Conservation (phyloP, 495 filamentous ascomycete genomes). For the Penicillium samsonianum region DNA sequence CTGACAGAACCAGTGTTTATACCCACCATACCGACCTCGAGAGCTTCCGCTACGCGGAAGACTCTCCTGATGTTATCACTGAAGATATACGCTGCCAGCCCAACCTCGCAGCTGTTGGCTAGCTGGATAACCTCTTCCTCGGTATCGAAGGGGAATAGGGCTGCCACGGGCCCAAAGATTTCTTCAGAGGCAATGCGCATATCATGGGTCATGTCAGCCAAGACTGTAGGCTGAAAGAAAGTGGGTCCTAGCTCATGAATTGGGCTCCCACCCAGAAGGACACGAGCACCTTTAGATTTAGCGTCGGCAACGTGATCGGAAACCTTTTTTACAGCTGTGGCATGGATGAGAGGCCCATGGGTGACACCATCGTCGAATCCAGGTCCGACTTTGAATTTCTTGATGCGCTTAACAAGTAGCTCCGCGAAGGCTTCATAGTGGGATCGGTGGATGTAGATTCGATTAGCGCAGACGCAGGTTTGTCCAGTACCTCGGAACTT, state of each 20-base stretch:
- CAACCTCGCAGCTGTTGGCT: conserved; percentile 68
- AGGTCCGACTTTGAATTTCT: conserved; percentile 63
- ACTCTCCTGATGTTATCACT: conserved; percentile 62
- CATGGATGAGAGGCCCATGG: conserved; percentile 74
- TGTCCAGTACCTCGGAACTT: conserved; percentile 11
- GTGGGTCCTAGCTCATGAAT: conserved; percentile 42
- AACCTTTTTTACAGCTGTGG: conserved; percentile 65
- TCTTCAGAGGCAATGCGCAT: conserved; percentile 73
- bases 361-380: conserved; percentile 64
- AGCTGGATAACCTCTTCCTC: conserved; percentile 73
- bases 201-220: conserved; percentile 66
- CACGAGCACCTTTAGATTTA: neutral
- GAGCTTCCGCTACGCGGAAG: conserved; percentile 65
- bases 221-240: conserved; percentile 74
- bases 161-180: conserved; percentile 78
- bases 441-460: conserved; percentile 3
- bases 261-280: neutral
- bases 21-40: conserved; percentile 55
- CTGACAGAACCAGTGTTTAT: conserved; percentile 33
- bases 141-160: conserved; percentile 68
- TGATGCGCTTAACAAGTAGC: conserved; percentile 48
- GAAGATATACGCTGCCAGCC: conserved; percentile 76
- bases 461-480: conserved; percentile 14
- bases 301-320: conserved; percentile 72
- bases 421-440: conserved; percentile 48